Evolutionary conservation across 1,284 basidiomycete genomes (phyloP).

Genomic region (Microbotryum lychnidis-dioicae): DNA sequence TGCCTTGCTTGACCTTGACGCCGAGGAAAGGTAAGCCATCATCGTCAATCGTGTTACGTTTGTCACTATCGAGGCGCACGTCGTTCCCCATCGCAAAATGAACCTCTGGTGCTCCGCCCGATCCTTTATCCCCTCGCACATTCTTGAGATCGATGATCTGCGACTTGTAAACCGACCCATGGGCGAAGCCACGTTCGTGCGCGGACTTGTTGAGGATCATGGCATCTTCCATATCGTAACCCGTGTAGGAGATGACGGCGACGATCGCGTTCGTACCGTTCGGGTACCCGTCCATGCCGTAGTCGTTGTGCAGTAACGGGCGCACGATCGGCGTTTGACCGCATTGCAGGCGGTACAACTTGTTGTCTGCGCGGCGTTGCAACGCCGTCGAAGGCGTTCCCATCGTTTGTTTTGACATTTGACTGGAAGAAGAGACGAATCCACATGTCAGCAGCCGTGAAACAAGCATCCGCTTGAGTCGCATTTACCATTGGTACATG

Average conservation of each 20-base stretch:
- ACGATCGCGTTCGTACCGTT: conserved; percentile 98
- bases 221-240: conserved; percentile 99
- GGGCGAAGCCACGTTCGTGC: conserved; percentile 94
- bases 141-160: conserved; percentile 86
- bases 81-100: conserved; percentile 82
- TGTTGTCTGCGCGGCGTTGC: conserved; percentile 92
- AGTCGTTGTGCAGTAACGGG: conserved; percentile 84
- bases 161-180: conserved; percentile 95
- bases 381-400: conserved; percentile 91
- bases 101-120: conserved; percentile 31
- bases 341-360: conserved; percentile 90
- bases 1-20: conserved; percentile 60
- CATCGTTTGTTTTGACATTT: conserved; percentile 99
- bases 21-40: conserved; percentile 85
- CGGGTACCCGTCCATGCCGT: conserved; percentile 97
- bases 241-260: conserved; percentile 98
- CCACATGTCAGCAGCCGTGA: conserved; percentile 32
- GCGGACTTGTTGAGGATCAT: conserved; percentile 99
- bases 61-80: conserved; percentile 53
- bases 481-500: conserved; percentile 49
- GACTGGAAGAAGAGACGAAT: conserved; percentile 22
- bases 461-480: not conserved
- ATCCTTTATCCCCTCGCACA: conserved; percentile 49
- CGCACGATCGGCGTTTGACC: conserved; percentile 94
- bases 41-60: conserved; percentile 60